Evolutionary conservation across 2,329 filamentous ascomycete genomes (phyloP).

Genomic region (Fulvia fulva): DNA sequence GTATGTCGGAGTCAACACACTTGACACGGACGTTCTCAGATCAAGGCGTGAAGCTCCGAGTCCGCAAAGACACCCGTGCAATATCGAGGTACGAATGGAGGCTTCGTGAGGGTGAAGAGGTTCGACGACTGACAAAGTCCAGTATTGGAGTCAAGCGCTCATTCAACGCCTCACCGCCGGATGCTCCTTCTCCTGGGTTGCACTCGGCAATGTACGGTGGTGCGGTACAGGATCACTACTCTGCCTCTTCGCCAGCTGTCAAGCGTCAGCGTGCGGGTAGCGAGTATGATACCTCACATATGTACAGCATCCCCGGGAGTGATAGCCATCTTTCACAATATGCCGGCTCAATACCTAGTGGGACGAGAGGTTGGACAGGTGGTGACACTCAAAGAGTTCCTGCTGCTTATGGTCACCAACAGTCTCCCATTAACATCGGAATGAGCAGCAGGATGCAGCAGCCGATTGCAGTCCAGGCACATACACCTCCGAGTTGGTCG

Average conservation of each 20-base stretch:
- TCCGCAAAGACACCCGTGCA: slow-evolving; percentile 73
- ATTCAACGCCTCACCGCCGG: slow-evolving; percentile 18
- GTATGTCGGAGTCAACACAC: slow-evolving; percentile 76
- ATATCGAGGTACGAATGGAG: slow-evolving; percentile 14
- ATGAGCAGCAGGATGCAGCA: slow-evolving; percentile 13
- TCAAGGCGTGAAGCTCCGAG: slow-evolving; percentile 75
- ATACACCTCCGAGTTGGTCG: slow-evolving; percentile 13
- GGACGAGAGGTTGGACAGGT: slow-evolving; percentile 10
- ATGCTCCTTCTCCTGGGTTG: slow-evolving; percentile 16
- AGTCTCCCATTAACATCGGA: slow-evolving; percentile 10
- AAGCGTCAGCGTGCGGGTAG: slow-evolving; percentile 27
- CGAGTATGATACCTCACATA: slow-evolving; percentile 23
- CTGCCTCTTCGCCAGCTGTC: slow-evolving; percentile 14
- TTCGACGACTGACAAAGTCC: not conserved
- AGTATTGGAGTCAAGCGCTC: slow-evolving; percentile 20
- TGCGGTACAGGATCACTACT: slow-evolving; percentile 20
- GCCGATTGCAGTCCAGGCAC: slow-evolving; percentile 8
- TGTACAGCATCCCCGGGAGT: slow-evolving; percentile 15
- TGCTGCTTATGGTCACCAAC: slow-evolving; percentile 14
- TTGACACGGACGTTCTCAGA: slow-evolving; percentile 80
- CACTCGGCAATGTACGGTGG: slow-evolving; percentile 16
- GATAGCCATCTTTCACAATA: slow-evolving; percentile 14
- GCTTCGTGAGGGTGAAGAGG: not conserved
- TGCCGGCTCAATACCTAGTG: slow-evolving; percentile 15
- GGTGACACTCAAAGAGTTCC: slow-evolving; percentile 13